phyloP scores from a whole-genome alignment of 306 rosid species.

The Betula pendula region DNA sequence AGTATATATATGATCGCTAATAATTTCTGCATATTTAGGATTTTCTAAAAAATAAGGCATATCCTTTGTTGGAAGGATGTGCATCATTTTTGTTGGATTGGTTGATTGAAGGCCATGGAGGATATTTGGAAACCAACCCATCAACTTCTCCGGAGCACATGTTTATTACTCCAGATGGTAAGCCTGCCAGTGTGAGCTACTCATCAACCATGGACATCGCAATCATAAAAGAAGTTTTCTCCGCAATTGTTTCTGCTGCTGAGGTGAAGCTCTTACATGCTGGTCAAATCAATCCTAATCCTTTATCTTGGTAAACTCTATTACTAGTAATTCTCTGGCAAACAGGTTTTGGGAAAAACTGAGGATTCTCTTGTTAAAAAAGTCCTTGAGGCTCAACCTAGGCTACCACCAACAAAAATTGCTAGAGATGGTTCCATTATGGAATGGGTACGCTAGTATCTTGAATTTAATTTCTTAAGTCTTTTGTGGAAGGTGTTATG shows the following conservation, averaged over 20 bases:
- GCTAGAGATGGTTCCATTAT: conserved; percentile 85
- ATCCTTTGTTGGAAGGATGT: conserved; percentile 95
- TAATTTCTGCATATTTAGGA: conserved; percentile 49
- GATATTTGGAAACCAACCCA: conserved; percentile 87
- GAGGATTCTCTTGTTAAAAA: conserved; percentile 57
- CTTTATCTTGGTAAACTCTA: background rate
- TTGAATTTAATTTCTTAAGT: background rate
- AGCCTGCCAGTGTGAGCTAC: conserved; percentile 94
- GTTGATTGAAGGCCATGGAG: conserved; percentile 84
- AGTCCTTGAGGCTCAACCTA: conserved; percentile 57
- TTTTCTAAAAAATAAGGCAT: conserved; percentile 83
- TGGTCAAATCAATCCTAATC: conserved; percentile 17
- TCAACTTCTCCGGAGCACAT: conserved; percentile 98
- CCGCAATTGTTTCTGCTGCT: conserved; percentile 69
- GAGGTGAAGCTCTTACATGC: conserved; percentile 55
- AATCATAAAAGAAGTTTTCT: conserved; percentile 82
- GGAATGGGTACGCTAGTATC: conserved; percentile 80
- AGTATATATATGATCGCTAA: conserved; percentile 18
- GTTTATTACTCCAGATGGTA: conserved; percentile 80
- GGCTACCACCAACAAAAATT: conserved; percentile 68
- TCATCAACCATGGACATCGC: conserved; percentile 96
- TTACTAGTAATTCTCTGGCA: conserved; percentile 20
- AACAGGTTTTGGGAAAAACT: conserved; percentile 74
- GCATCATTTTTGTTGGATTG: conserved; percentile 91
- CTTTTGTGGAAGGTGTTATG: conserved; percentile 9